phyloP scores from a whole-genome alignment of 1,284 basidiomycete species.

The Xanthoconium separans region DNA sequence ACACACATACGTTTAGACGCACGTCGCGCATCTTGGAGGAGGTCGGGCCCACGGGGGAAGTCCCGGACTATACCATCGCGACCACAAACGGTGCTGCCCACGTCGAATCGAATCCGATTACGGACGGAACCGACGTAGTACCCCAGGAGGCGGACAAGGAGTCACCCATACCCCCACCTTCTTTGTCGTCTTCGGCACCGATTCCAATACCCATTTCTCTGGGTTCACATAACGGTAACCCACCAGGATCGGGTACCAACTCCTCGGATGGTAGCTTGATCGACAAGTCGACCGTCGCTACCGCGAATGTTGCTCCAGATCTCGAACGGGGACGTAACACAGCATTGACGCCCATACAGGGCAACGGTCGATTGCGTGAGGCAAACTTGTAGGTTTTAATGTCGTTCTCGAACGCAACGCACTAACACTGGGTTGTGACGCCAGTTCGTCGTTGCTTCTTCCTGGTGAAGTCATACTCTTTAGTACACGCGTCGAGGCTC shows the following conservation, averaged over 20 bases:
- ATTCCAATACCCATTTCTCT: slow-evolving; percentile 32
- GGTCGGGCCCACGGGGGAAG: slow-evolving; percentile 37
- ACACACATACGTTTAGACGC: slow-evolving; percentile 9
- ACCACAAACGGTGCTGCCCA: neutral
- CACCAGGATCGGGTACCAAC: slow-evolving; percentile 39
- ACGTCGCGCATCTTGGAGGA: slow-evolving; percentile 29
- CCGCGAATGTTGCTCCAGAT: slow-evolving; percentile 21
- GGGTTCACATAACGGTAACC: neutral
- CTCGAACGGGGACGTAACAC: slow-evolving; percentile 49
- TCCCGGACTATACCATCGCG: slow-evolving; percentile 29
- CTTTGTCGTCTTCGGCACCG: neutral
- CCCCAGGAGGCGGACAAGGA: slow-evolving; percentile 11
- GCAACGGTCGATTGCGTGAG: slow-evolving; percentile 40
- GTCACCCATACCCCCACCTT: slow-evolving; percentile 6
- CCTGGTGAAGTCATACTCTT: slow-evolving; percentile 50
- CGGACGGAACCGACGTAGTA: neutral
- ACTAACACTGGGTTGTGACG: neutral
- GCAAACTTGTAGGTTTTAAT: slow-evolving; percentile 41
- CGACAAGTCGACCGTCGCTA: slow-evolving; percentile 39
- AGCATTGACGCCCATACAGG: slow-evolving; percentile 56
- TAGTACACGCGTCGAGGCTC: slow-evolving; percentile 52
- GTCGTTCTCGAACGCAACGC: neutral
- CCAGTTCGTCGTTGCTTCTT: slow-evolving; percentile 44
- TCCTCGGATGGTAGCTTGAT: slow-evolving; percentile 52
- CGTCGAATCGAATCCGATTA: neutral